Conservation (phyloP, 2,329 filamentous ascomycete genomes). For the Paecilomyces sp. region DNA sequence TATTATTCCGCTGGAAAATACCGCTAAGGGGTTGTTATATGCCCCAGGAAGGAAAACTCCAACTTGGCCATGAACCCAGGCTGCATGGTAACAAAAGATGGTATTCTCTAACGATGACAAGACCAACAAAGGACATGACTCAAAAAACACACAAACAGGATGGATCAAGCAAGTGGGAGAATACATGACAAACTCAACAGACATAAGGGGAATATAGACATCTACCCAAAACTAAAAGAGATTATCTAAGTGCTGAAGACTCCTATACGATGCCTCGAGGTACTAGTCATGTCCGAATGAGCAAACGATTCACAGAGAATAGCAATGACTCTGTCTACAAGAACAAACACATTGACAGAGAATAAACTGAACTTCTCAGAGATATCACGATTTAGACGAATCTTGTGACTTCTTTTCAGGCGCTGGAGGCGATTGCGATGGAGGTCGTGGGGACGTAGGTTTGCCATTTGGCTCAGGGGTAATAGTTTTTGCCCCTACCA, state of each 20-base stretch:
- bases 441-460: background rate
- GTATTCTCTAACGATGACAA: background rate
- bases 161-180: background rate
- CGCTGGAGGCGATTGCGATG: background rate
- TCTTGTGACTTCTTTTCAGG: background rate
- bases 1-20: background rate
- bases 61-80: background rate
- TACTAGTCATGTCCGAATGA: background rate
- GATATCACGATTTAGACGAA: background rate
- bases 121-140: background rate
- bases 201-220: background rate
- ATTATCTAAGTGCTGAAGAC: background rate
- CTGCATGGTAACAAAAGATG: background rate
- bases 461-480: constrained; percentile 7
- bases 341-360: background rate
- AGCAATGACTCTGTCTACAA: background rate
- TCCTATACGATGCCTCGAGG: background rate
- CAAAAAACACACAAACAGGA: background rate
- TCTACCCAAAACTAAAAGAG: background rate
- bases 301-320: background rate
- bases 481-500: constrained; percentile 32
- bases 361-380: background rate
- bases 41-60: background rate
- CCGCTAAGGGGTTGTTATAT: background rate
- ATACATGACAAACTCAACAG: background rate